These are phyloP conservation scores for Cenchrus americanus DNA, from an alignment of 176 grass and related monocot genomes.

Conservation along the genomic window DNA sequence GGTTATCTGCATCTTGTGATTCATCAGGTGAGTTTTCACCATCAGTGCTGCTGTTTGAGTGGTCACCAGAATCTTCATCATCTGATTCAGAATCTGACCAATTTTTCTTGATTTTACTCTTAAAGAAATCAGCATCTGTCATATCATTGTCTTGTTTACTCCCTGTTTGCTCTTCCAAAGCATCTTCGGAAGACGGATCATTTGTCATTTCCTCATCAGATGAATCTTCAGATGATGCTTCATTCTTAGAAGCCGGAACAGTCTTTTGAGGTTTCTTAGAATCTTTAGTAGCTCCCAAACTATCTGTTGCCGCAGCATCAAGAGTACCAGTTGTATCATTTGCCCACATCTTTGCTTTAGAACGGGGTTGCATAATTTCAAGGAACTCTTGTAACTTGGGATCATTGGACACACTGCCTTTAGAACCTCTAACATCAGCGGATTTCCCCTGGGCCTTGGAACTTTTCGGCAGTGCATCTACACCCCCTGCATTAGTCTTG, in stretches of 20 bases:
- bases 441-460: constrained; percentile 48
- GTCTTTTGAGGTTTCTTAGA: constrained; percentile 42
- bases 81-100: constrained; percentile 94
- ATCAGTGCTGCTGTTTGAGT: constrained; percentile 26
- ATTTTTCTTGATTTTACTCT: constrained; percentile 89
- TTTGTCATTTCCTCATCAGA: constrained; percentile 43
- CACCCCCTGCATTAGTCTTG: constrained; percentile 30
- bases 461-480: constrained; percentile 32
- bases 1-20: constrained; percentile 36
- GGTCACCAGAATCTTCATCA: constrained; percentile 54
- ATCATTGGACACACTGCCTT: constrained; percentile 54
- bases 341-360: constrained; percentile 87
- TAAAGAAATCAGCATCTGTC: constrained; percentile 88
- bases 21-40: constrained; percentile 46
- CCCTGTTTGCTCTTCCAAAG: constrained; percentile 39
- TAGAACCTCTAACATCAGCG: constrained; percentile 38
- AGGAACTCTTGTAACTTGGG: constrained; percentile 83
- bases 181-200: constrained; percentile 40
- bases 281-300: constrained; percentile 34
- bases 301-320: constrained; percentile 47
- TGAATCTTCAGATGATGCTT: constrained; percentile 45
- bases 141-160: constrained; percentile 49
- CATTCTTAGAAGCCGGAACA: constrained; percentile 21
- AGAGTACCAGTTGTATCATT: constrained; percentile 67
- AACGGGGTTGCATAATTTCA: constrained; percentile 86